Evolutionary conservation across 2,329 filamentous ascomycete species (phyloP), one percentile per base, ranked within the genome.

Genomic region (Claviceps maximensis): DNA sequence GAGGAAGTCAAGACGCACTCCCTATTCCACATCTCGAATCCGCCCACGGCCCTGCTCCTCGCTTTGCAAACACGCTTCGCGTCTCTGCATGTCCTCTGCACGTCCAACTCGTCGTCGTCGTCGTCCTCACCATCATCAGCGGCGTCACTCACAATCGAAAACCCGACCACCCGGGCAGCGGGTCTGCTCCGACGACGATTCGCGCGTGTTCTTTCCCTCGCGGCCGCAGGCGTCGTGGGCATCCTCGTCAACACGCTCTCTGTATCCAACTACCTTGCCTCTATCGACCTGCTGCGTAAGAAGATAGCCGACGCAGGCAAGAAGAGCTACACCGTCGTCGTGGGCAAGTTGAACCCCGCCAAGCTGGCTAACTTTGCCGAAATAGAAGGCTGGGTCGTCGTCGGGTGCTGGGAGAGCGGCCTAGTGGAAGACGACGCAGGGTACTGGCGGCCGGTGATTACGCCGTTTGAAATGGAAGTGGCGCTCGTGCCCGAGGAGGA

Each of bases 291-390:
- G 52, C 77, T 96, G 33, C 83, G 86, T 55, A 67, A 73, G 8
- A 79, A 83, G 56, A 95, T 98, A 59, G 77, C 80, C 0, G 77
- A 75, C 0, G 87, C 88, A 0, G 90, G 89, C 12, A 97, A 97
- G 73, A 98, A 97, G 72, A 86, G 82, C 65, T 98, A 98, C 67
- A 88, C 91, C 1, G 88, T 98, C 48, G 93, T 98, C 2, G 93
- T 98, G 0, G 93, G 93, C 55, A 97, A 97, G 67, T 76, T 98
- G 27, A 98, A 97, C 63, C 84, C 90, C 0, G 91, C 90, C 40
- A 98, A 98, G 67, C 77, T 98, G 23, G 93, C 93, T 49, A 98
- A 98, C 68, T 98, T 98, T 70, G 82, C 86, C 54, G 93, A 98
- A 67, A 81, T 98, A 5, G 91, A 89, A 45, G 91, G 89, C 17